Evolutionary conservation across 345 rosid species (phyloP).

Genomic region (Trapa incisa): DNA sequence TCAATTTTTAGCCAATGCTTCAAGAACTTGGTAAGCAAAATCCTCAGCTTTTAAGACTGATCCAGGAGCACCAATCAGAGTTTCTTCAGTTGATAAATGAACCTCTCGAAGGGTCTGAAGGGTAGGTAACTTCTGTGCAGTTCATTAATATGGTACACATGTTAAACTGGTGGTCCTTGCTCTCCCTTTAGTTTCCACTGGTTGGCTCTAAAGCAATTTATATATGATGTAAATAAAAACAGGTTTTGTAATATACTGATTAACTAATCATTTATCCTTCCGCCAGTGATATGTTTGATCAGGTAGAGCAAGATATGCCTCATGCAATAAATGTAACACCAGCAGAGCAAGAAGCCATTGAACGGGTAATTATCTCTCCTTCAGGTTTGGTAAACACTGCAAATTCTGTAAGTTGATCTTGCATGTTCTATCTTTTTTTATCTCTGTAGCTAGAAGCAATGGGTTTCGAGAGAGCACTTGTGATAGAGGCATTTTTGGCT

Average conservation of each 20-base stretch:
- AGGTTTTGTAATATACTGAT: not conserved
- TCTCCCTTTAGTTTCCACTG: not conserved
- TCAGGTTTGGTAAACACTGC: not conserved
- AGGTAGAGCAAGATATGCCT: conserved; percentile 83
- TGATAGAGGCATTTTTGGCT: conserved; percentile 97
- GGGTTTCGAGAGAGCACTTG: conserved; percentile 94
- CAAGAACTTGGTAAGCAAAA: conserved; percentile 99
- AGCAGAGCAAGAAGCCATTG: conserved; percentile 84
- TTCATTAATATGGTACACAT: not conserved
- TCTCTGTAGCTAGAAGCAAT: conserved; percentile 66
- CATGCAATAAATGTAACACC: conserved; percentile 89
- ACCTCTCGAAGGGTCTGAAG: conserved; percentile 86
- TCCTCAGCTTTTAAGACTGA: conserved; percentile 79
- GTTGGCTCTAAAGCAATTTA: not conserved
- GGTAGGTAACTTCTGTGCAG: conserved; percentile 32
- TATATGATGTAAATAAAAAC: not conserved
- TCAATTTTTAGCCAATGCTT: conserved; percentile 78
- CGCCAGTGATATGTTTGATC: conserved; percentile 71
- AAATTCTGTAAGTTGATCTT: not conserved
- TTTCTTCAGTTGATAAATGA: conserved; percentile 92
- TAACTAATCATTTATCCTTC: not conserved
- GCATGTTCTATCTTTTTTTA: not conserved
- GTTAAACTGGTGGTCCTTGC: not conserved
- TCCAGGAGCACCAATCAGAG: conserved; percentile 88
- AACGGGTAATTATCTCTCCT: conserved; percentile 35